Evolutionary conservation across 345 rosid genomes (phyloP).

Genomic region (Salix purpurea): DNA sequence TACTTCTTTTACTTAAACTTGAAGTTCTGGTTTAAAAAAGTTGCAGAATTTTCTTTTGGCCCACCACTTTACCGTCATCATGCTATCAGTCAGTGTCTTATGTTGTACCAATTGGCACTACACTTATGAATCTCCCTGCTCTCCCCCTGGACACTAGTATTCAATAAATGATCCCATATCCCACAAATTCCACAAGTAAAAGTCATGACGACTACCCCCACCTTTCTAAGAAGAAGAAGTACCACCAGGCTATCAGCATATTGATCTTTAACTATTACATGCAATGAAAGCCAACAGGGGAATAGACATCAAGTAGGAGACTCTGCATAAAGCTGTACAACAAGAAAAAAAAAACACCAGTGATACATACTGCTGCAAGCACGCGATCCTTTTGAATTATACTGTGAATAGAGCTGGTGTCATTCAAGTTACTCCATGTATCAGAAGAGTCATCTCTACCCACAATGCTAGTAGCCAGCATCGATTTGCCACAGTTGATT

Average conservation of each 20-base stretch:
- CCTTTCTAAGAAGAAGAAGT: neutral
- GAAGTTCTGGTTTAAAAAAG: no score
- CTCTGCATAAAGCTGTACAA: neutral
- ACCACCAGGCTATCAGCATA: no score
- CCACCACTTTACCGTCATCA: no score
- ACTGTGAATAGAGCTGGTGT: slow-evolving; percentile 59
- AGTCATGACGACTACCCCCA: neutral
- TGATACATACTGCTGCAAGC: slow-evolving; percentile 58
- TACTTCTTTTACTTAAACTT: no score
- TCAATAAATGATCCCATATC: neutral
- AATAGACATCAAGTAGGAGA: neutral
- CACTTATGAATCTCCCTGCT: no score
- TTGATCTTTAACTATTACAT: no score
- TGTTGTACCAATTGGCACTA: no score
- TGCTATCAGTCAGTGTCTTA: no score
- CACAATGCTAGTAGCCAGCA: slow-evolving; percentile 70
- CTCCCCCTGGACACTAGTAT: no score
- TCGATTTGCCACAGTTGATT: slow-evolving; percentile 70
- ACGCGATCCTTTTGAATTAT: slow-evolving; percentile 88
- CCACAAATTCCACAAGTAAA: neutral
- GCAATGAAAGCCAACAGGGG: no score
- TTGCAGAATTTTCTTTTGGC: no score
- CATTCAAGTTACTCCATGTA: slow-evolving; percentile 57
- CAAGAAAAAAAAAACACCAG: neutral
- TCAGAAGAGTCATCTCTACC: slow-evolving; percentile 67